phyloP scores from a whole-genome alignment of 2,329 filamentous ascomycete species.

The Seiridium cupressi region DNA sequence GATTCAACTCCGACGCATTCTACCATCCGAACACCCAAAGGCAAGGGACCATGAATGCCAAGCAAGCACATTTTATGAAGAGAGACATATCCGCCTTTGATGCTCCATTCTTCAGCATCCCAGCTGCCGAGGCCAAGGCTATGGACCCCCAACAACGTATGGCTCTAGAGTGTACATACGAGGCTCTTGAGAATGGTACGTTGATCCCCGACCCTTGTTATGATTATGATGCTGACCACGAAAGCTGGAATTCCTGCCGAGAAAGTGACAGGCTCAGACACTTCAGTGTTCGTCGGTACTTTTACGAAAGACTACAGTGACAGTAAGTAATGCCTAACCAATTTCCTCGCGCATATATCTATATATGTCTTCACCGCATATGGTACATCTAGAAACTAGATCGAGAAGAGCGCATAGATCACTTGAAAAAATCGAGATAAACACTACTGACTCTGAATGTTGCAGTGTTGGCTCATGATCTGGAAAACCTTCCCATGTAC shows the following conservation, averaged over 20 bases:
- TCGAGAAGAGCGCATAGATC: too few relatives aligned
- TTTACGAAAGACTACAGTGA: constrained; percentile 11
- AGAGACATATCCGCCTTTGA: background rate
- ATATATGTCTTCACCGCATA: too few relatives aligned
- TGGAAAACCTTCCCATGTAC: constrained; percentile 17
- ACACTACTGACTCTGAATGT: too few relatives aligned
- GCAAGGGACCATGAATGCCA: background rate
- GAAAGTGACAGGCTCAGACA: constrained; percentile 8
- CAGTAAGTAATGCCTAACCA: too few relatives aligned
- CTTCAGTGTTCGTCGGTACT: constrained; percentile 11
- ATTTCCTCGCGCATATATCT: too few relatives aligned
- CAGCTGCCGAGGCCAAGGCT: background rate
- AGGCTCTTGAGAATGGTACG: constrained; percentile 8
- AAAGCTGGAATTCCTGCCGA: constrained; percentile 13
- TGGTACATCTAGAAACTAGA: too few relatives aligned
- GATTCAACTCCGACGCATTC: too few relatives aligned
- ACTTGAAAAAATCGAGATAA: too few relatives aligned
- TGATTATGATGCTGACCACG: background rate
- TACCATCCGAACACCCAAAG: too few relatives aligned
- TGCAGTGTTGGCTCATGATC: background rate
- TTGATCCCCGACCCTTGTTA: background rate
- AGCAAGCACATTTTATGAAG: background rate
- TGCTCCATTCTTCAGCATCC: background rate
- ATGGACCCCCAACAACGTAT: constrained; percentile 9
- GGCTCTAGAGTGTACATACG: constrained; percentile 4